A percentile compares a stretch with the other conserved stretches of the same genome.
Evolutionary conservation across 164 flowering plant genomes (phyloP).

Genomic region (grape (Vitis vinifera)): DNA sequence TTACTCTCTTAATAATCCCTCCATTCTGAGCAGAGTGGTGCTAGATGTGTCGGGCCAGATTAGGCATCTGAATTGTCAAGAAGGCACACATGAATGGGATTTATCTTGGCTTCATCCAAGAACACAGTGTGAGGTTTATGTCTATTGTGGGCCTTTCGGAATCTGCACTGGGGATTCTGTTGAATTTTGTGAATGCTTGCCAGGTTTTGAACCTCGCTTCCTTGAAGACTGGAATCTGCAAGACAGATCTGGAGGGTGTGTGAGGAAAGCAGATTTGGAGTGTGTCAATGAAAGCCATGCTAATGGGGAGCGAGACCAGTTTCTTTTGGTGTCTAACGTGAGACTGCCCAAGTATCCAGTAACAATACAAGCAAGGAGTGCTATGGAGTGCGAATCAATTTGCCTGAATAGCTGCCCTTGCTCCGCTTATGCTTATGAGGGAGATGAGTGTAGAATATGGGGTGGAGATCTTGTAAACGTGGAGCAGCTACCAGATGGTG

Average conservation of each 20-base stretch:
- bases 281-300: no score
- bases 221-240: background rate
- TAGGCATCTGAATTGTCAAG: background rate
- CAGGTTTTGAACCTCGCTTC: background rate
- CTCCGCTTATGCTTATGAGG: slow-evolving; percentile 20
- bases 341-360: background rate
- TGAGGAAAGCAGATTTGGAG: no score
- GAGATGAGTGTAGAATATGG: slow-evolving; percentile 25
- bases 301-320: no score
- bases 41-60: background rate
- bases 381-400: slow-evolving; percentile 16
- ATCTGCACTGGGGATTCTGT: background rate
- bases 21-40: background rate
- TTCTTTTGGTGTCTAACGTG: no score
- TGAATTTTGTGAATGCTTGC: slow-evolving; percentile 3
- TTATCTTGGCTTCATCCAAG: background rate
- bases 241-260: background rate
- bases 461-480: slow-evolving; percentile 19
- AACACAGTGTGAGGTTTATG: no score
- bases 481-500: slow-evolving; percentile 13
- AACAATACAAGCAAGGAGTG: background rate
- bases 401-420: slow-evolving; percentile 32
- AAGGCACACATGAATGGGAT: background rate
- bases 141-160: no score
- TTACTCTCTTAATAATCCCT: background rate